Evolutionary conservation across 2,329 filamentous ascomycete genomes (phyloP).

Genomic region (Alternaria sp.): DNA sequence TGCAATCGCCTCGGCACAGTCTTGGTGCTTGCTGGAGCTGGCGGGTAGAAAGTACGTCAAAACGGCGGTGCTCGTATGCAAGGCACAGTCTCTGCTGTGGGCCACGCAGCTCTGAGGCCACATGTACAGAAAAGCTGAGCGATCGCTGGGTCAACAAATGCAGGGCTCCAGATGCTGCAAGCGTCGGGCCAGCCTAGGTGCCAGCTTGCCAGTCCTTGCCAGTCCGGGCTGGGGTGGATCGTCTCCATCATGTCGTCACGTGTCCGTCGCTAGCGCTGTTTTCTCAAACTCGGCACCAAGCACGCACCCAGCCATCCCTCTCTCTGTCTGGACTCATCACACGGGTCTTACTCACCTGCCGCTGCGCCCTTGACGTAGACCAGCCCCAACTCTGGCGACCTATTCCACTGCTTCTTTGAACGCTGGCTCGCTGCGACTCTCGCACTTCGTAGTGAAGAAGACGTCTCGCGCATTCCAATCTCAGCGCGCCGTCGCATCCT

Average conservation of each 20-base stretch:
- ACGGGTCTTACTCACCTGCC: constrained; percentile 25
- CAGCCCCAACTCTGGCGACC: constrained; percentile 20
- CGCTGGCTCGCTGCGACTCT: constrained; percentile 27
- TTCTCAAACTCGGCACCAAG: constrained; percentile 21
- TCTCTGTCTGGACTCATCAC: constrained; percentile 5
- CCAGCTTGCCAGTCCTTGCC: neutral
- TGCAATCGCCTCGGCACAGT: constrained; percentile 5
- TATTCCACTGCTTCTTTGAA: constrained; percentile 27
- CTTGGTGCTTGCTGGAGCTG: neutral
- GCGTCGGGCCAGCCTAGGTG: neutral
- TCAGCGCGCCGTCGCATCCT: constrained; percentile 30
- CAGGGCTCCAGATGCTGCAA: neutral
- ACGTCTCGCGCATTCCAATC: constrained; percentile 24
- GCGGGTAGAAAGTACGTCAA: neutral
- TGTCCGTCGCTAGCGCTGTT: constrained; percentile 13
- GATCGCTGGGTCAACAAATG: neutral
- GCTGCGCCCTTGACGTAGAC: constrained; percentile 30
- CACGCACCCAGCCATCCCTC: constrained; percentile 8
- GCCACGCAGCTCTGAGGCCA: neutral
- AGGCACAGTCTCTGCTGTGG: constrained; percentile 3
- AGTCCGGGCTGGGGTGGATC: neutral
- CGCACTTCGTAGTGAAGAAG: constrained; percentile 25
- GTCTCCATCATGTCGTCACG: constrained; percentile 15
- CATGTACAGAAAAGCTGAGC: neutral
- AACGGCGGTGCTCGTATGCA: neutral